Percentiles rank a stretch among this genome's conserved stretches.
Evolutionary conservation across 169 alveolate genomes (phyloP).

Genomic region (Plasmodium gonderi): DNA sequence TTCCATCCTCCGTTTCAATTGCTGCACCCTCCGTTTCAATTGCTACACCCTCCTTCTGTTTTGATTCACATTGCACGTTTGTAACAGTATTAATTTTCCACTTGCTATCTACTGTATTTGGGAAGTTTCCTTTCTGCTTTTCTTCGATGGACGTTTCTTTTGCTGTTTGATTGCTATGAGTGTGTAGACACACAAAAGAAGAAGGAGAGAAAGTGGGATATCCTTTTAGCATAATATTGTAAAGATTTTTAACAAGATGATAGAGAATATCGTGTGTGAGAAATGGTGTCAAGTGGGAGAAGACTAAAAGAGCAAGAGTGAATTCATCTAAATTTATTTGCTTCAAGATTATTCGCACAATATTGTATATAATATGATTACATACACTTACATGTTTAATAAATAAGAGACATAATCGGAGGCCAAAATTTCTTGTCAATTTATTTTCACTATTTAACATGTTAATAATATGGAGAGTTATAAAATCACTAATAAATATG

Average conservation of each 20-base stretch:
- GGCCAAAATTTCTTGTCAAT: background rate
- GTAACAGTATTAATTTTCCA: background rate
- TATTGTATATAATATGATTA: conserved; percentile 4
- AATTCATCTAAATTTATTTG: conserved; percentile 46
- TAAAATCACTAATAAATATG: conserved; percentile 2
- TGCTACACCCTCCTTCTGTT: background rate
- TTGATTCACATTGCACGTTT: background rate
- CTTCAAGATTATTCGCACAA: background rate
- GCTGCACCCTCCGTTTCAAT: background rate
- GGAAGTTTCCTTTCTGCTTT: background rate
- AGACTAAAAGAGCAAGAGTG: background rate
- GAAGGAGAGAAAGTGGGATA: no score
- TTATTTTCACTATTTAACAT: conserved; percentile 17
- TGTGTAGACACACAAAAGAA: no score
- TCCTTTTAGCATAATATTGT: background rate
- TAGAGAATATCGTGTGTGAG: conserved; percentile 43
- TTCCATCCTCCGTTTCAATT: background rate
- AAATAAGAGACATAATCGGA: conserved; percentile 22
- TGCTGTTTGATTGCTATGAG: no score
- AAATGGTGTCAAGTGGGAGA: background rate
- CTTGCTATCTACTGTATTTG: no score
- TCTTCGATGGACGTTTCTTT: background rate
- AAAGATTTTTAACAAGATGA: conserved; percentile 13
- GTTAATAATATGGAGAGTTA: conserved; percentile 16
- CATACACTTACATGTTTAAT: background rate